Evolutionary conservation across 1,284 basidiomycete genomes (phyloP).

Genomic region (Leccinum pachyderme): DNA sequence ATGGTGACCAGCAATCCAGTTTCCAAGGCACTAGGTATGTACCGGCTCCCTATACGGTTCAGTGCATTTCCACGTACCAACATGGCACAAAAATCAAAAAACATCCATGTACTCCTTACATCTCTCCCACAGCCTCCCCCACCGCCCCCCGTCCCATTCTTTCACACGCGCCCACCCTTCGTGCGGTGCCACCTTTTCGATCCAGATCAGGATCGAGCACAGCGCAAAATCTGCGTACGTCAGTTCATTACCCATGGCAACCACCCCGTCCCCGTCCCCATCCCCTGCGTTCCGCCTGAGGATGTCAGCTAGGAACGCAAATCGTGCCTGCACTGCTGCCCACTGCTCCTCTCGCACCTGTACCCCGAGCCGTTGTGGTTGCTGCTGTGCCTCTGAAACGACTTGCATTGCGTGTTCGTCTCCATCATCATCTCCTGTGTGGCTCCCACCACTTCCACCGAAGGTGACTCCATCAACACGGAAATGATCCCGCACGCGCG

Average conservation of each 20-base stretch:
- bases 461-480: not conserved
- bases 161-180: constrained; percentile 63
- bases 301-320: constrained; percentile 59
- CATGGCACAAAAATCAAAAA: constrained; percentile 13
- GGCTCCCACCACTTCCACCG: not conserved
- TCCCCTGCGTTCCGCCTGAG: constrained; percentile 61
- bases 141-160: constrained; percentile 63
- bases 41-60: not conserved
- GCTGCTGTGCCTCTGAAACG: not conserved
- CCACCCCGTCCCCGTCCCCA: constrained; percentile 51
- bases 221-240: constrained; percentile 71
- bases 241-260: constrained; percentile 61
- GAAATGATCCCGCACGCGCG: constrained; percentile 54
- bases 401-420: not conserved
- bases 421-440: not conserved
- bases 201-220: constrained; percentile 68
- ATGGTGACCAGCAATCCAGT: not conserved
- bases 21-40: not conserved
- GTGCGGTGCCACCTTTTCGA: constrained; percentile 62
- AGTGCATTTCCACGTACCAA: not conserved
- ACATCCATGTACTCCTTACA: constrained; percentile 66
- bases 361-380: constrained; percentile 6
- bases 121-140: constrained; percentile 56
- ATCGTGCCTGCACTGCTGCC: constrained; percentile 60
- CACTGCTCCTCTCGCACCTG: constrained; percentile 61